Conservation (phyloP, 2,329 filamentous ascomycete species). For the Colletotrichum sp. region DNA sequence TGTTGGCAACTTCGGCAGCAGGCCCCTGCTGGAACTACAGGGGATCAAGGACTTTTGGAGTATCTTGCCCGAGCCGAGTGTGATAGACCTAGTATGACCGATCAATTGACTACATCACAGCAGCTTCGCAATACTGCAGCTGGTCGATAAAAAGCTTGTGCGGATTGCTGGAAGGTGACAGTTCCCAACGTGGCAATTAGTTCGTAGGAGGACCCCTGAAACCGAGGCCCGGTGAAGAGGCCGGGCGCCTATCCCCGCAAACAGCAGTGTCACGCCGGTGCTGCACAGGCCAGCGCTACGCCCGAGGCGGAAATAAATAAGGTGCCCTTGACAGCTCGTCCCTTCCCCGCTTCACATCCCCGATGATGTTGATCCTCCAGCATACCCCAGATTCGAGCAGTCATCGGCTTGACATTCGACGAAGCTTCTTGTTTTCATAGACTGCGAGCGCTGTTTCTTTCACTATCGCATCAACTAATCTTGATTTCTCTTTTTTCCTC, state of each 20-base stretch:
- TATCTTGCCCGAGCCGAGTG: too few relatives aligned
- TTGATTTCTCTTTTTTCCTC: neutral
- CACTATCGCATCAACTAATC: too few relatives aligned
- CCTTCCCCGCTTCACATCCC: neutral
- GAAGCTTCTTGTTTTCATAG: neutral
- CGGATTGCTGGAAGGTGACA: too few relatives aligned
- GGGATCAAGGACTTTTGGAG: too few relatives aligned
- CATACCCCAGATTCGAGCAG: neutral
- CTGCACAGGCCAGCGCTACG: neutral
- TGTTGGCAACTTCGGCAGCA: too few relatives aligned
- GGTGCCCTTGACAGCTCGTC: neutral
- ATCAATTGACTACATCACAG: too few relatives aligned
- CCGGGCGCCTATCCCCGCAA: neutral
- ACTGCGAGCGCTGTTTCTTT: neutral
- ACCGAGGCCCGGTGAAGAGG: neutral
- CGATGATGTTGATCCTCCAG: neutral
- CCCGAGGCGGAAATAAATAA: neutral
- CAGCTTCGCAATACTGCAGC: too few relatives aligned
- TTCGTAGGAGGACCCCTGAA: neutral
- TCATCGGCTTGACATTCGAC: neutral
- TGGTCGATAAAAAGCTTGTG: too few relatives aligned
- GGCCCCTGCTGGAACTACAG: too few relatives aligned
- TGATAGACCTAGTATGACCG: too few relatives aligned
- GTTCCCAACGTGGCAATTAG: constrained; percentile 4
- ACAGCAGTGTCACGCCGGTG: neutral